Percentiles rank a stretch among this genome's conserved stretches.
Conservation (phyloP, 768 basidiomycete genomes). For the Baorangia bicolor region DNA sequence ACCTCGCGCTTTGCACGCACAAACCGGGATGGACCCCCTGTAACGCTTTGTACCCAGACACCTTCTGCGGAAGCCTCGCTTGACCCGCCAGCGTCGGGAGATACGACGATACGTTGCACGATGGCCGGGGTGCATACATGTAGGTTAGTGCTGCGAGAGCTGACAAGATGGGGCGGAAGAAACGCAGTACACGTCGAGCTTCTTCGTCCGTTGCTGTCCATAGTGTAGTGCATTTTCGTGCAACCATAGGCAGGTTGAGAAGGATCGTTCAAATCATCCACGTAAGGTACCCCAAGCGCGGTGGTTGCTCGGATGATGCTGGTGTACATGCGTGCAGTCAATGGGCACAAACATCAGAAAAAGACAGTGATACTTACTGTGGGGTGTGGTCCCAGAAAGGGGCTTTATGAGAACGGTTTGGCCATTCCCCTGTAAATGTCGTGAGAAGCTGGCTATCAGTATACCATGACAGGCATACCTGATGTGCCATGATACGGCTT, state of each 20-base stretch:
- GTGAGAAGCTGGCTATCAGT: too few species aligned
- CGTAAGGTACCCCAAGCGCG: background rate
- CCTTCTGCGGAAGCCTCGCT: background rate
- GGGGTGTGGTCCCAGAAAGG: too few species aligned
- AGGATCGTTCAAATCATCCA: background rate
- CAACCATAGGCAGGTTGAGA: background rate
- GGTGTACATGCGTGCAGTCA: too few species aligned
- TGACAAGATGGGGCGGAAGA: conserved; percentile 7
- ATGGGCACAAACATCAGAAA: too few species aligned
- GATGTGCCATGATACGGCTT: too few species aligned
- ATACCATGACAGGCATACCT: too few species aligned
- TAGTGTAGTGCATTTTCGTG: background rate
- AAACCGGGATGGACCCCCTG: background rate
- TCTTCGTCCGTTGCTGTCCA: conserved; percentile 6
- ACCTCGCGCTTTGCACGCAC: conserved; percentile 24
- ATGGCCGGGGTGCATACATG: conserved; percentile 13
- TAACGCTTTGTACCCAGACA: background rate
- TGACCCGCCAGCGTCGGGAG: background rate
- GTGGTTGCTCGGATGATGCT: too few species aligned
- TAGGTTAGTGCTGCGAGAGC: conserved; percentile 3
- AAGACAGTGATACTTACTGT: too few species aligned
- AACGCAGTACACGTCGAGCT: conserved; percentile 13
- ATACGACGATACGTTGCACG: background rate
- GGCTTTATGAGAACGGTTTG: too few species aligned
- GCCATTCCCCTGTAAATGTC: too few species aligned